Conservation (phyloP, 2,329 filamentous ascomycete genomes). For the Arthrocladium fulminans region DNA sequence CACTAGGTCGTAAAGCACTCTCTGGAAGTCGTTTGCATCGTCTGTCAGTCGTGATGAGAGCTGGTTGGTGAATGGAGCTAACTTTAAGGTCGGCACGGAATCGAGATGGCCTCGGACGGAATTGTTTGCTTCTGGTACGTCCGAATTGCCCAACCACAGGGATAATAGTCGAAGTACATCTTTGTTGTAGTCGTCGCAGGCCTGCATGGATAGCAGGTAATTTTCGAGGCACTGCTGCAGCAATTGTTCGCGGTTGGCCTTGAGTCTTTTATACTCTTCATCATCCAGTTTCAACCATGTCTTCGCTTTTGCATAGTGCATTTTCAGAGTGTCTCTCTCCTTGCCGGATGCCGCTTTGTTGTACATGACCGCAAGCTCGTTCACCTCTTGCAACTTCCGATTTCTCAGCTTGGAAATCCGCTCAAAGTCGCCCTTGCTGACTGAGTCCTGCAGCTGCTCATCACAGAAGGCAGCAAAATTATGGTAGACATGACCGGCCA, state of each 20-base stretch:
- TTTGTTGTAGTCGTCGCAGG: slow-evolving; percentile 81
- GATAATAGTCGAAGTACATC: slow-evolving; percentile 87
- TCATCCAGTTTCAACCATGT: slow-evolving; percentile 87
- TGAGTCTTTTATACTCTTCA: slow-evolving; percentile 71
- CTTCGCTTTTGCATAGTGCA: slow-evolving; percentile 62
- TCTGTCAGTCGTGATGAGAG: slow-evolving; percentile 84
- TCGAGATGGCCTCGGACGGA: slow-evolving; percentile 62
- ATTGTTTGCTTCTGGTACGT: slow-evolving; percentile 65
- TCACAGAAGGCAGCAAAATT: slow-evolving; percentile 95
- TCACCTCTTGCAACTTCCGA: slow-evolving; percentile 71
- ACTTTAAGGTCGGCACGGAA: slow-evolving; percentile 79
- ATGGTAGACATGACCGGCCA: slow-evolving; percentile 82
- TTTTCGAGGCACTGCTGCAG: slow-evolving; percentile 86
- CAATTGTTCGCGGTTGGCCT: slow-evolving; percentile 68
- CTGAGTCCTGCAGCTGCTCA: slow-evolving; percentile 78
- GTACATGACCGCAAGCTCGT: slow-evolving; percentile 57
- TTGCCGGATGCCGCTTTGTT: slow-evolving; percentile 42
- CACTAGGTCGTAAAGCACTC: slow-evolving; percentile 62
- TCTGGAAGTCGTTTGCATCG: slow-evolving; percentile 62
- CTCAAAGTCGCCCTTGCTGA: slow-evolving; percentile 73
- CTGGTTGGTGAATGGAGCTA: slow-evolving; percentile 89
- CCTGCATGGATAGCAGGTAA: slow-evolving; percentile 73
- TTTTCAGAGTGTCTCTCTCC: slow-evolving; percentile 48
- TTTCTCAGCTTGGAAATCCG: slow-evolving; percentile 71
- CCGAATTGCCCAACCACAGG: slow-evolving; percentile 82